Base-by-base conservation (phyloP, 371 early-diverging fungal species). In the Pancytospora philotis region DNA sequence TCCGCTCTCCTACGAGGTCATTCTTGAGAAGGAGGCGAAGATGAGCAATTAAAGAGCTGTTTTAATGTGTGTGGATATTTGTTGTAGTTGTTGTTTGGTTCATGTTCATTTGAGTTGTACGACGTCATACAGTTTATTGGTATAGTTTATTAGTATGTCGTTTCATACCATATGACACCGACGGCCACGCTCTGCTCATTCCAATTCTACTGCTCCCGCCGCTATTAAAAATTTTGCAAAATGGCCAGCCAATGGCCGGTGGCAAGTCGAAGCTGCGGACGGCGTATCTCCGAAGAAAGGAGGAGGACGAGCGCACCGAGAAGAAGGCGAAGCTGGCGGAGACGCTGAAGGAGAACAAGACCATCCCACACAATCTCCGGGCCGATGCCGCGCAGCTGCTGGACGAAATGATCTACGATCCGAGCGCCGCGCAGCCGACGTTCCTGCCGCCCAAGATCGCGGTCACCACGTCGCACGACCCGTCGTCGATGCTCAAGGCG, bases 391-490 rank as follows among this genome's bases (percentile, higher is more conserved):
- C 52, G 28, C 38, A 64, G 4, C 6, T 76, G 19, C 27, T 76
- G 22, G 62, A 71, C 2, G 69, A 76, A 35, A 76, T 76, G 3
- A 72, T 76, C 36, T 76, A 72, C 32, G 67, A 72, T 32, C 37
- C 30, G 2, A 56, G 65, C 35, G 72, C 73, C 22, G 72, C 73
- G 25, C 73, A 73, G 32, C 52, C 65, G 37, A 50, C 58, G 39
- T 36, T 35, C 71, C 10, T 25, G 0, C 52, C 38, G 8, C 93
- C 98, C 55, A 95, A 93, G 76, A 85, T 95, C 10, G 80, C 95
- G 28, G 89, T 95, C 48, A 97, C 98, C 19, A 95, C 98, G 8
- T 93, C 93, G 16, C 85, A 94, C 66, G 92, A 92, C 74, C 95
- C 98, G 10, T 88, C 88, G 76, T 86, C 87, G 72, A 86, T 93